Conservation (phyloP, 495 filamentous ascomycete species). For the Aspergillus bertholletiae region DNA sequence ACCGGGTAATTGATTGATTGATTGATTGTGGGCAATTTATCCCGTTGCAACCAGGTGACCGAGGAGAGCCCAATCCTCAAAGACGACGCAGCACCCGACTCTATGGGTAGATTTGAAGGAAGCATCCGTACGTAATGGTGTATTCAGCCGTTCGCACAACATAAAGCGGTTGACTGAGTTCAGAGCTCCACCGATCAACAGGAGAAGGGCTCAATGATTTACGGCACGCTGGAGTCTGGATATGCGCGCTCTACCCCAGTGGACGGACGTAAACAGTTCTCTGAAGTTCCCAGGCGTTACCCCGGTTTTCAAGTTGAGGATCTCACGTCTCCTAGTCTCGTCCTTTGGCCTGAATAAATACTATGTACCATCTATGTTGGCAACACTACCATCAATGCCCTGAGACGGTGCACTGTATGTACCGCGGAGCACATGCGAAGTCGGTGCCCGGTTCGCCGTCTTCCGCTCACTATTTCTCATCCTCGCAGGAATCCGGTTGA, state of each 20-base stretch:
- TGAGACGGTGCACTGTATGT: too few species aligned
- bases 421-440: too few species aligned
- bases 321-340: background rate
- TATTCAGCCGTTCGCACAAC: background rate
- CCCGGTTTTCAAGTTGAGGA: background rate
- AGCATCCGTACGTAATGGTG: background rate
- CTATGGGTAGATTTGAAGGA: background rate
- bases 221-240: too few species aligned
- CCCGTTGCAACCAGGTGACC: background rate
- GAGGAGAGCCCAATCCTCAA: background rate
- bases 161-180: constrained; percentile 1
- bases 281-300: background rate
- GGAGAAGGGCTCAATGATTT: constrained; percentile 10
- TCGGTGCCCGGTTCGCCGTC: background rate
- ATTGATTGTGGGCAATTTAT: background rate
- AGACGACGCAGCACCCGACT: background rate
- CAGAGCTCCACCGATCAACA: constrained; percentile 22
- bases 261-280: background rate
- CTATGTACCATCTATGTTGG: background rate
- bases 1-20: background rate
- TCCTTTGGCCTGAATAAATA: background rate
- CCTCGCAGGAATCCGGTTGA: constrained; percentile 2
- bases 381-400: too few species aligned
- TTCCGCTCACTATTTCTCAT: background rate
- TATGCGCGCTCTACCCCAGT: background rate